Percentiles rank a stretch among this genome's conserved stretches.
phyloP scores from a whole-genome alignment of 1,139 yeast species.

The Barnettozyma hawaiiensis region DNA sequence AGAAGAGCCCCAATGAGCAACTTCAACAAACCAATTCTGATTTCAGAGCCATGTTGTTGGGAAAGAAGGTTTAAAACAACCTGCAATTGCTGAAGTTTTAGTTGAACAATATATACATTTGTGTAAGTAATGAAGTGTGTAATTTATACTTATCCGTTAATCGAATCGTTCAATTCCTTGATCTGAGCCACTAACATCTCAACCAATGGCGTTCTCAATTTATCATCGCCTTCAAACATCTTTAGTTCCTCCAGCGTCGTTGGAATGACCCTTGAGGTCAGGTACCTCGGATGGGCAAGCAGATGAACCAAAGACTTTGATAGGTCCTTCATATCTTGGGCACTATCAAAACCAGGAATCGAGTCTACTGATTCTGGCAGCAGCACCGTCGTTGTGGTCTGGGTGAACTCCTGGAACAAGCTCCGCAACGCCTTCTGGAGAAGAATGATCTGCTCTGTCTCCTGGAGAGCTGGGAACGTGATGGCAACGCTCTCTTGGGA shows the following conservation, averaged over 20 bases:
- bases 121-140: no score
- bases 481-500: slow-evolving; percentile 54
- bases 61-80: slow-evolving; percentile 15
- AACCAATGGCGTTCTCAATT: slow-evolving; percentile 37
- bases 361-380: slow-evolving; percentile 30
- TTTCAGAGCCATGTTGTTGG: slow-evolving; percentile 34
- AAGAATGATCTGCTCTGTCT: slow-evolving; percentile 71
- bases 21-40: slow-evolving; percentile 33
- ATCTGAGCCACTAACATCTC: slow-evolving; percentile 50
- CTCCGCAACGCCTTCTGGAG: slow-evolving; percentile 54
- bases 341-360: slow-evolving; percentile 59
- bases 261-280: slow-evolving; percentile 63
- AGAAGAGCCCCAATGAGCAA: slow-evolving; percentile 3
- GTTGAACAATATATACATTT: neutral
- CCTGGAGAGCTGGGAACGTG: slow-evolving; percentile 62
- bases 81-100: no score
- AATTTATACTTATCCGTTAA: slow-evolving; percentile 21
- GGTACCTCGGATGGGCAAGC: slow-evolving; percentile 79
- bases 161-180: slow-evolving; percentile 45
- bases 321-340: slow-evolving; percentile 51
- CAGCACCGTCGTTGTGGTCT: slow-evolving; percentile 20
- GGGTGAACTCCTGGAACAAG: slow-evolving; percentile 40
- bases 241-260: slow-evolving; percentile 61
- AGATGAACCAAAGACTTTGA: slow-evolving; percentile 58
- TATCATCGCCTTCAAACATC: slow-evolving; percentile 42